A percentile compares a stretch with the other conserved stretches of the same genome.
phyloP scores from a whole-genome alignment of 164 flowering plant genomes.

The Cinnamomum micranthum region DNA sequence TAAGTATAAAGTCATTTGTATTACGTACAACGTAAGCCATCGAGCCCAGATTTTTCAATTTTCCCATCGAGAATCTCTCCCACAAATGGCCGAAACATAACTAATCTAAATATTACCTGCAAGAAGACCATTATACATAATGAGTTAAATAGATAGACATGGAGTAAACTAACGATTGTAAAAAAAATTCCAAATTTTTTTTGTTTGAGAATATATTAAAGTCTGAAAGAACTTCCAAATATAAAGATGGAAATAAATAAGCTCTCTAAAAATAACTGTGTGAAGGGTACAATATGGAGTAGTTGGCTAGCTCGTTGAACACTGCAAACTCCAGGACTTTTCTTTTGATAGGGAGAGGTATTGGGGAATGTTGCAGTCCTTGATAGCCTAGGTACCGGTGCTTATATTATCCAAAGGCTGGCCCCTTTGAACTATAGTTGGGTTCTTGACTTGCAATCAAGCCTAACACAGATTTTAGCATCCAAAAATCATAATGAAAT shows the following conservation, averaged over 20 bases:
- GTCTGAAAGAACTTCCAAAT: neutral
- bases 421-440: too few species aligned
- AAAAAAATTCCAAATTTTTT: neutral
- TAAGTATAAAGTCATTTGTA: neutral
- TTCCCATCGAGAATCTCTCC: slow-evolving; percentile 75
- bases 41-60: slow-evolving; percentile 45
- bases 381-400: too few species aligned
- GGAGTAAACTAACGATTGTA: too few species aligned
- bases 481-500: too few species aligned
- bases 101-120: slow-evolving; percentile 69
- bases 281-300: neutral
- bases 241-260: neutral
- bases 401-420: too few species aligned
- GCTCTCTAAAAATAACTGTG: neutral
- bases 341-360: too few species aligned
- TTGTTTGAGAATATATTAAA: neutral
- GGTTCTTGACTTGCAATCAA: too few species aligned
- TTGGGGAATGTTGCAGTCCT: too few species aligned
- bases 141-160: neutral
- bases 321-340: too few species aligned
- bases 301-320: neutral
- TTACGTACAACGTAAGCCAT: slow-evolving; percentile 66
- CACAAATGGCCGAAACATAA: slow-evolving; percentile 81
- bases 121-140: slow-evolving; percentile 10
- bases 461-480: too few species aligned